Base-by-base conservation (phyloP, 2,329 filamentous ascomycete species). In the Ophiognomonia clavigignenti-juglandacearum region DNA sequence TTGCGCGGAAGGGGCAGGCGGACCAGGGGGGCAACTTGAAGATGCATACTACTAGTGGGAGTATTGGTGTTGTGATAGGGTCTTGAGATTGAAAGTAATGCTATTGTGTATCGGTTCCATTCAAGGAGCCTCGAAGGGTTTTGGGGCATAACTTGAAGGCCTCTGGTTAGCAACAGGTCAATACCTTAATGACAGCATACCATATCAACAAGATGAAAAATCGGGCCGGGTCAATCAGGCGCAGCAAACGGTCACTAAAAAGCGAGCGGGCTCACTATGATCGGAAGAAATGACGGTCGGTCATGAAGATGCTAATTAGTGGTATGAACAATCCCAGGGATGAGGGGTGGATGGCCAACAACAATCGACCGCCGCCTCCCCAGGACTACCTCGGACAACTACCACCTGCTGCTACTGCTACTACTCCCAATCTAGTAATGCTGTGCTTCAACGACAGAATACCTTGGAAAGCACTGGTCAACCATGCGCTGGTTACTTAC, bases 1-100 rank as follows among this genome's bases (percentile, higher is more conserved):
- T 61, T 32, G 73, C 70, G 1, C 59, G 55, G 50, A 75, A 75
- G 64, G 74, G 74, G 4, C 54, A 59, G 2, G 64, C 60, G 13
- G 47, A 23, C 27, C n/a, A n/a, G n/a, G 39, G 35, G 19, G 47
- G 38, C 2, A 36, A 27, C 3, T 16, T 53, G 24, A 42, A 39
- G 43, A 35, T 36, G 24, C 45, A 51, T 23, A 50, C 39, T 14
- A 47, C 43, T 13, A 47, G 43, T 9, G 50, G 50, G 35, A 11
- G 19, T 11, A 47, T 53, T 26, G 29, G 23, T 3, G 43, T 47
- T 13, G 14, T 14, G 34, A 27, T 52, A 11, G 36, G 43, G 4
- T 39, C 43, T 10, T 46, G 27, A 23, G 13, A 13, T 11, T 18
- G 20, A 36, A 36, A 36, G 20, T 5, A 14, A 32, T 6, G 29